Conservation (phyloP, 139 green algal genomes). For the Chlamydomonas incerta region DNA sequence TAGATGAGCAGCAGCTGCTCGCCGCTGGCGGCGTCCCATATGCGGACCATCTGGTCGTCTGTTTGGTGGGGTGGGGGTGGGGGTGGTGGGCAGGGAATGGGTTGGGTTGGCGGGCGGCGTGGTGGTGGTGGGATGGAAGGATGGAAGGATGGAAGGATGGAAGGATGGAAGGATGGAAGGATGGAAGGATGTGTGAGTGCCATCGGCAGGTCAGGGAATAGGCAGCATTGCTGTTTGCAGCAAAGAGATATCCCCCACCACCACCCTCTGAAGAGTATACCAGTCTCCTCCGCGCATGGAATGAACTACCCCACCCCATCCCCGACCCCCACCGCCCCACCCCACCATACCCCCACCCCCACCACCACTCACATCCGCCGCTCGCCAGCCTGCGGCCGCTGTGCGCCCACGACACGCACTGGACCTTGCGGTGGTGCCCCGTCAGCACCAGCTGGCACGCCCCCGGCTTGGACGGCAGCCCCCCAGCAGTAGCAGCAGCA, state of each 20-base stretch:
- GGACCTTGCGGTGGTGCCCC: slow-evolving; percentile 35
- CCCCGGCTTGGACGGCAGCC: background rate
- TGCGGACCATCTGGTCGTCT: slow-evolving; percentile 43
- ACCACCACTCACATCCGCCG: slow-evolving; percentile 24
- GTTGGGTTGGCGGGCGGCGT: too few relatives aligned
- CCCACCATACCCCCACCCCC: background rate
- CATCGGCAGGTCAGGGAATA: too few relatives aligned
- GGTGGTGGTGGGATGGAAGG: too few relatives aligned
- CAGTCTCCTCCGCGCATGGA: background rate
- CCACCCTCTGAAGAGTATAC: too few relatives aligned
- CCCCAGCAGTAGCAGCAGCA: background rate
- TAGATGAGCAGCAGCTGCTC: slow-evolving; percentile 33
- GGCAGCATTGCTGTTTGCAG: too few relatives aligned
- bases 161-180: too few relatives aligned
- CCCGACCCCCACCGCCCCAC: background rate
- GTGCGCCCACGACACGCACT: slow-evolving; percentile 28
- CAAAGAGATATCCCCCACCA: too few relatives aligned
- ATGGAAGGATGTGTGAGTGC: too few relatives aligned
- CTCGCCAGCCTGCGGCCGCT: slow-evolving; percentile 14
- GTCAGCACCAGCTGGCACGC: slow-evolving; percentile 23
- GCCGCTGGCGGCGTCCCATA: slow-evolving; percentile 24
- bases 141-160: too few relatives aligned
- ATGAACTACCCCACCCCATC: background rate
- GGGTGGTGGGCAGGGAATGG: too few relatives aligned
- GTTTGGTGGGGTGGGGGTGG: background rate